Conservation (phyloP, 768 basidiomycete species). For the Panaeolus cyanescens region DNA sequence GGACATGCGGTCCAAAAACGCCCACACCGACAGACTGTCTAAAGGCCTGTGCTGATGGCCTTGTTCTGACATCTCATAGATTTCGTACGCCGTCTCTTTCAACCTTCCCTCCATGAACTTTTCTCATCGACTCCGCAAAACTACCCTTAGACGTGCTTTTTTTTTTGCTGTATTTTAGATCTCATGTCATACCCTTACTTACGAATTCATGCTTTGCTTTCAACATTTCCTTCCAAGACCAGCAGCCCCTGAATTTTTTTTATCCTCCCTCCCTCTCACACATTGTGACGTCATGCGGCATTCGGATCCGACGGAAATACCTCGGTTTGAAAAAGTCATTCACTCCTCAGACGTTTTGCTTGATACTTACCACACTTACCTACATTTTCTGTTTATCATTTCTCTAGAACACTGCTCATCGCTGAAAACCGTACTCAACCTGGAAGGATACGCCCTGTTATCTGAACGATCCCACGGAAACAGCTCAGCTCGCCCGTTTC, state of each 20-base stretch:
- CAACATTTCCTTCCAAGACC: not conserved
- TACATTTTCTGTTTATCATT: not conserved
- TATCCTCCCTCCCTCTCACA: not conserved
- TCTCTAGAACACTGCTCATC: not conserved
- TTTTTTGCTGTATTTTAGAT: not conserved
- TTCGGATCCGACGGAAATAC: not conserved
- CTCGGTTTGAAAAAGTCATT: too few species aligned
- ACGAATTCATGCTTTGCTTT: not conserved
- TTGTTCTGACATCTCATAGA: too few species aligned
- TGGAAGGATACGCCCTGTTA: too few species aligned
- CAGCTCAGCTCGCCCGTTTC: not conserved
- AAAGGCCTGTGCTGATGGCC: not conserved
- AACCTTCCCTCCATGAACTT: too few species aligned
- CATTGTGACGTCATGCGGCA: not conserved
- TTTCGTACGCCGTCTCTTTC: too few species aligned
- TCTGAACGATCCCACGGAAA: not conserved
- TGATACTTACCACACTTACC: too few species aligned
- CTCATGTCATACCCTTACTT: not conserved
- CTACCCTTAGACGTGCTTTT: too few species aligned
- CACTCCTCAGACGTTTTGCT: too few species aligned
- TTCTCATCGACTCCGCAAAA: too few species aligned
- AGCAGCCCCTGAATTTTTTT: not conserved
- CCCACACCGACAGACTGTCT: not conserved
- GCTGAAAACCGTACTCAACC: too few species aligned
- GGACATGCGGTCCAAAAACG: not conserved